Percentiles rank a stretch among this genome's conserved stretches.
Evolutionary conservation across 371 early-diverging fungal genomes (phyloP).

Genomic region (Blastocladiella emersonii): DNA sequence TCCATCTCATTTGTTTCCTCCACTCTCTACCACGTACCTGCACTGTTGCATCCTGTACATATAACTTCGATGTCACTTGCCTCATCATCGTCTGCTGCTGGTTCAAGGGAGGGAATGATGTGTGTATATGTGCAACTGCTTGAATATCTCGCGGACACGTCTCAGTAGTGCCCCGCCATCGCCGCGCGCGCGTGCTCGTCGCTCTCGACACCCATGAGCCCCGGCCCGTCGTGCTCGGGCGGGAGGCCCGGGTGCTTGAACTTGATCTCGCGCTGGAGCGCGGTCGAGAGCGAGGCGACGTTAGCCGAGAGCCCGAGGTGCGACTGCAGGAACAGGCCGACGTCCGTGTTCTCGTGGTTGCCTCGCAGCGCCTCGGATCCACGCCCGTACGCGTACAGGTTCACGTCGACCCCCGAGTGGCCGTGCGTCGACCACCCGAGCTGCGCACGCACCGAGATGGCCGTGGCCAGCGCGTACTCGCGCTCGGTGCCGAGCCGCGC

Average conservation of each 20-base stretch:
- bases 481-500: conserved; percentile 18
- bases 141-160: too few species aligned
- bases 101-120: too few species aligned
- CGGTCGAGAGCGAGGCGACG: not conserved
- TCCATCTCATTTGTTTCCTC: too few species aligned
- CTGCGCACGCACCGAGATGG: conserved; percentile 40
- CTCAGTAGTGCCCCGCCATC: too few species aligned
- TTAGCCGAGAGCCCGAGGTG: conserved; percentile 37
- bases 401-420: conserved; percentile 18
- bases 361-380: conserved; percentile 37
- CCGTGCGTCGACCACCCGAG: conserved; percentile 50
- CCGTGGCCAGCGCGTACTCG: conserved; percentile 21
- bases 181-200: too few species aligned
- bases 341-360: conserved; percentile 65
- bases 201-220: not conserved
- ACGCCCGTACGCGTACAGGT: conserved; percentile 45
- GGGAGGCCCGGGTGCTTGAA: not conserved
- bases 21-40: too few species aligned
- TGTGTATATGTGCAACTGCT: too few species aligned
- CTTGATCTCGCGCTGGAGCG: not conserved
- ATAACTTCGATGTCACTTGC: too few species aligned
- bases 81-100: too few species aligned
- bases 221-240: not conserved
- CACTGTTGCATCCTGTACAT: too few species aligned
- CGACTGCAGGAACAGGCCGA: conserved; percentile 47